Evolutionary conservation across 2,329 filamentous ascomycete genomes (phyloP).

Genomic region (Gnomoniopsis sp.): DNA sequence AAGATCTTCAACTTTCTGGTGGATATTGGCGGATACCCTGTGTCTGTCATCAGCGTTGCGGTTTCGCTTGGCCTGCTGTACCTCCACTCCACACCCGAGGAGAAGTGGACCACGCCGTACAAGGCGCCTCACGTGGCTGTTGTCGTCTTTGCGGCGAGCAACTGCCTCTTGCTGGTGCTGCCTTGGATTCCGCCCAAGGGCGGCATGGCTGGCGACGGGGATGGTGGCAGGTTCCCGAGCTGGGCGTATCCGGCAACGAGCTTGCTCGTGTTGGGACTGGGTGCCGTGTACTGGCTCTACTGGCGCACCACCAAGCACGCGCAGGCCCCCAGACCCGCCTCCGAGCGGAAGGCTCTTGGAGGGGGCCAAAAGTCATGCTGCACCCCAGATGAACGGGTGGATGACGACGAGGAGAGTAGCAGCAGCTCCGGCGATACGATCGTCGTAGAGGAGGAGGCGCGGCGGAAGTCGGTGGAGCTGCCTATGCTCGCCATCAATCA

Average conservation of each 20-base stretch:
- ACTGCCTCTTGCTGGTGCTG: conserved; percentile 31
- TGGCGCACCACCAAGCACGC: conserved; percentile 23
- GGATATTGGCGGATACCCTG: conserved; percentile 35
- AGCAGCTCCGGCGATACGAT: background rate
- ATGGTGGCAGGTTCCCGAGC: conserved; percentile 26
- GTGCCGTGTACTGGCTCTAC: conserved; percentile 34
- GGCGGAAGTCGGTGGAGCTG: conserved; percentile 2
- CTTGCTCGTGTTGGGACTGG: conserved; percentile 30
- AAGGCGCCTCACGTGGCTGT: conserved; percentile 27
- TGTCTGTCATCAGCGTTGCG: conserved; percentile 32
- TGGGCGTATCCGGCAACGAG: conserved; percentile 35
- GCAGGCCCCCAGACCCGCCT: background rate
- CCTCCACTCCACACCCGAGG: conserved; percentile 26
- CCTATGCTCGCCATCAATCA: background rate
- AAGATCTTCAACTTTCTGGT: conserved; percentile 36
- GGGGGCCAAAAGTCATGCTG: background rate
- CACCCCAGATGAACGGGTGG: background rate
- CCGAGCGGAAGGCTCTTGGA: background rate
- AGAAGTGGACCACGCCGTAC: conserved; percentile 29
- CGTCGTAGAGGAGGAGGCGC: conserved; percentile 1
- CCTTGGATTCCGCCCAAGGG: conserved; percentile 33
- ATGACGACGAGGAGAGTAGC: background rate
- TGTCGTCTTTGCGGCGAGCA: conserved; percentile 28
- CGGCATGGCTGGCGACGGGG: conserved; percentile 21
- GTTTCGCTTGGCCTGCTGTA: conserved; percentile 32